Base-by-base conservation (phyloP, 2,329 filamentous ascomycete genomes). In the Aspergillus brunneoviolaceus region DNA sequence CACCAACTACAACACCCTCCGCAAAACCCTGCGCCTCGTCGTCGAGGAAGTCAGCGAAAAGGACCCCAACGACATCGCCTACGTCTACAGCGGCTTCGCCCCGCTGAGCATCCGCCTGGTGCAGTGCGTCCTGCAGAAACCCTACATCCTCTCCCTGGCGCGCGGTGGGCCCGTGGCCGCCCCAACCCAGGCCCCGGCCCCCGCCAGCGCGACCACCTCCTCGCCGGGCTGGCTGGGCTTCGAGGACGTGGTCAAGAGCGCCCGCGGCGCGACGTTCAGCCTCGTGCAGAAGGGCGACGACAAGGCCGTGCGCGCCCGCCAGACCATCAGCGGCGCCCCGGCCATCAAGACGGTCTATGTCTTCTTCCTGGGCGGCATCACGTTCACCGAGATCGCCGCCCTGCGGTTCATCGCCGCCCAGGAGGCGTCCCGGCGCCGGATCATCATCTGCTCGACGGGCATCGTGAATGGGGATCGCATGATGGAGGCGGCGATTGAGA, bases 321-420 rank as follows among this genome's bases (percentile, higher is more conserved):
- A 91, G 61, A 85, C 96, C 27, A 80, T 99, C 45, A 91, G 91
- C 51, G 91, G 92, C 0, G 87, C 82, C 52, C 85, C 85, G 16
- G 86, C 86, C 54, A 88, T 87, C 74, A 96, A 96, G 80, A 94
- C 90, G 0, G 89, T 96, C 0, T 91, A 97, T 71, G 88, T 99
- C n/a, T 96, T 98, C 67, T 98, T 98, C 77, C 80, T 99, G 19
- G 95, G 95, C n/a, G 96, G 95, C 2, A 90, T 99, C 58, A 97
- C 92, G 0, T 96, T 96, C 72, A 94, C 95, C 0, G 95, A 99
- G 77, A 94, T 99, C 73, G 92, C 96, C 47, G 95, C 96, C 21
- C 74, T 99, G 72, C 85, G 96, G 57, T 98, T 96, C 73, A 89
- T 99, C 67, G 91, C 90, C 10, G 87, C 87, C 72, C 88, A 94